These are phyloP conservation scores for Psophocarpus tetragonolobus DNA, from an alignment of 306 rosid genomes.

Conservation along the genomic window DNA sequence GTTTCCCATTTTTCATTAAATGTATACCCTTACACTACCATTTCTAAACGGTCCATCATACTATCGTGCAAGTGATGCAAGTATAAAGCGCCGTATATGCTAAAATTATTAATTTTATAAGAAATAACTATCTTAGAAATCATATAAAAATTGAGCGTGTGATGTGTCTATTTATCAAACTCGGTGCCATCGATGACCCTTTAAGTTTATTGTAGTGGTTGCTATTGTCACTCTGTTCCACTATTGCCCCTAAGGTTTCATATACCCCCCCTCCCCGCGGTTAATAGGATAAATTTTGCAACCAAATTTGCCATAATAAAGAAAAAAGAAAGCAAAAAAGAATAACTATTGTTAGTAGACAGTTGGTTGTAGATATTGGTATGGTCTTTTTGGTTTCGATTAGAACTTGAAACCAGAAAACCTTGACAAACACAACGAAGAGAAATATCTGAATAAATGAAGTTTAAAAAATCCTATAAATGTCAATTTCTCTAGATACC, in stretches of 20 bases:
- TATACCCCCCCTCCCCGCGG: not conserved
- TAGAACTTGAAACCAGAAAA: not conserved
- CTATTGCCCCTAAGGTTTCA: not conserved
- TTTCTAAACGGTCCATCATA: too few relatives aligned
- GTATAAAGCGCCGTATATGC: too few relatives aligned
- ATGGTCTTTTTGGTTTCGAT: not conserved
- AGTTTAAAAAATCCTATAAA: not conserved
- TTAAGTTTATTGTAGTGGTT: not conserved
- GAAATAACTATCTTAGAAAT: too few relatives aligned
- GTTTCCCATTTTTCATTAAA: not conserved
- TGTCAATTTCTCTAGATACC: not conserved
- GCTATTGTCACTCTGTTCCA: not conserved
- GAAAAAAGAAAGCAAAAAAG: not conserved
- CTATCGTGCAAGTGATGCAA: too few relatives aligned
- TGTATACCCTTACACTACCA: too few relatives aligned
- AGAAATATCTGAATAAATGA: not conserved
- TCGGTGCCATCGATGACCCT: not conserved
- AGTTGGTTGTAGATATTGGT: not conserved
- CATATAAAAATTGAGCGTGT: too few relatives aligned
- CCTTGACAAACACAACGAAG: not conserved
- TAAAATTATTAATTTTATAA: too few relatives aligned
- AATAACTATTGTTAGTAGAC: not conserved
- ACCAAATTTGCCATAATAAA: constrained; percentile 26
- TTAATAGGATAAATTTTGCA: not conserved
- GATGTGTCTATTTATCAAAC: not conserved